phyloP scores from a whole-genome alignment of 257 asterid species.

The Orobanche coerulescens region DNA sequence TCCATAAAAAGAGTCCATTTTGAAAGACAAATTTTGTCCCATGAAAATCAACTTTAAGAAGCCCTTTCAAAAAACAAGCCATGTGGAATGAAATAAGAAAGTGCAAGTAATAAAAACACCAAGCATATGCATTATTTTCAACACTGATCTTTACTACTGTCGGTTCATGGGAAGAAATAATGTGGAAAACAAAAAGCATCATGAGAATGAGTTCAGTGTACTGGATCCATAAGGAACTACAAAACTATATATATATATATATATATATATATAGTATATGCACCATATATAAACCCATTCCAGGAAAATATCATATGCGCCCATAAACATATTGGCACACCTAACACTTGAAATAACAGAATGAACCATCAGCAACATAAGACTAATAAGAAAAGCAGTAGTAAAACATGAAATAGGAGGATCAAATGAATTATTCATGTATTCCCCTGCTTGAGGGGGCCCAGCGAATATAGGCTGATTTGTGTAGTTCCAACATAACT shows the following conservation, averaged over 20 bases:
- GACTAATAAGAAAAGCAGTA: too few relatives aligned
- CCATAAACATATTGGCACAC: background rate
- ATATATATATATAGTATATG: too few relatives aligned
- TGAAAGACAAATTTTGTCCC: too few relatives aligned
- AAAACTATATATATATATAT: too few relatives aligned
- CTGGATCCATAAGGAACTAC: background rate
- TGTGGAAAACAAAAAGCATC: background rate
- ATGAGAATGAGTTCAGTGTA: background rate
- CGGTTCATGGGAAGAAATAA: background rate
- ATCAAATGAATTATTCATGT: too few relatives aligned
- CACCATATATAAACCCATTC: background rate
- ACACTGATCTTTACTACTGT: background rate
- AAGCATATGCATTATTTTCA: background rate
- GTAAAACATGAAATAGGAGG: too few relatives aligned
- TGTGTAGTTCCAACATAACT: too few relatives aligned
- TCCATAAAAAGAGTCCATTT: too few relatives aligned
- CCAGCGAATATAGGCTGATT: too few relatives aligned
- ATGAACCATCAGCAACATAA: too few relatives aligned
- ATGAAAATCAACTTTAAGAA: too few relatives aligned
- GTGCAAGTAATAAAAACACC: background rate
- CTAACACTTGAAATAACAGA: background rate
- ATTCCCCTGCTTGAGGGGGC: too few relatives aligned
- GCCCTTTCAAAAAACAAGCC: background rate
- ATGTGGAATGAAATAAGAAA: background rate
- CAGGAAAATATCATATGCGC: background rate